phyloP scores from a whole-genome alignment of 2,329 filamentous ascomycete species.

The Cryphonectria parasitica region DNA sequence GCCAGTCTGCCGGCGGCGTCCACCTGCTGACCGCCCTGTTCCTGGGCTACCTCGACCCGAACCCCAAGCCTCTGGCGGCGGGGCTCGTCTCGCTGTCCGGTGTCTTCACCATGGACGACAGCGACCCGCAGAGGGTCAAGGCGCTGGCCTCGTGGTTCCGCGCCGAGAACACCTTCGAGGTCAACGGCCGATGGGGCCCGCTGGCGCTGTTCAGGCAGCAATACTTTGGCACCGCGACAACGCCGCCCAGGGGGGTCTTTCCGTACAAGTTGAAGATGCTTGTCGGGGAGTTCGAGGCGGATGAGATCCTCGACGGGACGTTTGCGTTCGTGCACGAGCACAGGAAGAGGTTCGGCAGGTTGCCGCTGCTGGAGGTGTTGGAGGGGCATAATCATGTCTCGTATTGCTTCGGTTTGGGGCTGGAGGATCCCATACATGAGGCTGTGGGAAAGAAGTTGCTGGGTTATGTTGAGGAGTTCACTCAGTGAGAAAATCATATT shows the following conservation, averaged over 20 bases:
- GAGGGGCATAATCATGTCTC: conserved; percentile 32
- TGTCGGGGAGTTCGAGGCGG: conserved; percentile 29
- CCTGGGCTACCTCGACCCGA: conserved; percentile 26
- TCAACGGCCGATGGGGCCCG: conserved; percentile 20
- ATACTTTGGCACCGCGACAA: conserved; percentile 13
- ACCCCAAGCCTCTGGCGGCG: conserved; percentile 16
- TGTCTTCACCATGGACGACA: conserved; percentile 14
- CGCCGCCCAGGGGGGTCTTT: conserved; percentile 4
- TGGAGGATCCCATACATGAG: conserved; percentile 28
- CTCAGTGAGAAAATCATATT: neutral
- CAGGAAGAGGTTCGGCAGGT: conserved; percentile 24
- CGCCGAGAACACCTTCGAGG: conserved; percentile 14
- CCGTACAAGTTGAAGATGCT: conserved; percentile 26
- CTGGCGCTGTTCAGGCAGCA: conserved; percentile 24
- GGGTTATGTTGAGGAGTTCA: conserved; percentile 13
- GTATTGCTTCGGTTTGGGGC: conserved; percentile 31
- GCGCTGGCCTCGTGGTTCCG: conserved; percentile 22
- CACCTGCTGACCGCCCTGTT: conserved; percentile 29
- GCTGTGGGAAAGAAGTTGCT: conserved; percentile 20
- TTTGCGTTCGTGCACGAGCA: conserved; percentile 30
- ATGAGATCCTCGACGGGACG: conserved; percentile 31
- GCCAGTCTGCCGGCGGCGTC: conserved; percentile 31
- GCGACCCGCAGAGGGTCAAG: conserved; percentile 1
- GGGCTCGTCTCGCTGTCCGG: conserved; percentile 30
- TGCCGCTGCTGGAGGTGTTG: conserved; percentile 32